Base-by-base conservation (phyloP, 371 early-diverging fungal species). In the Apophysomyces trapeziformis region DNA sequence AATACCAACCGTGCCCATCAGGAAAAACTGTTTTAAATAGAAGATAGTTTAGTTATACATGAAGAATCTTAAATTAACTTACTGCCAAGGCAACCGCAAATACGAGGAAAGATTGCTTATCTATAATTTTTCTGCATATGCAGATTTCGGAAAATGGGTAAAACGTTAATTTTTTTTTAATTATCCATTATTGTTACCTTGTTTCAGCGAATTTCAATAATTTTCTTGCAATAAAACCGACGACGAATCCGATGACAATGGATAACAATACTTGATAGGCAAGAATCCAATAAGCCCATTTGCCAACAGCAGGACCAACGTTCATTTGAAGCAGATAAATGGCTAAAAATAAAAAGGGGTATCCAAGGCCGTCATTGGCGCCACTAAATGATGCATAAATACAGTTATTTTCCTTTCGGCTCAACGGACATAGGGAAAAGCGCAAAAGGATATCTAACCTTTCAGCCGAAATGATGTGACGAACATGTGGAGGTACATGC, bases 381-480 rank as follows among this genome's bases (percentile, higher is more conserved):
- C 86, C 92, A 69, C 90, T 88, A 59, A 54, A 14, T 2, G 2
- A 26, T 26, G 32, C 32, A 26, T 26, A 3, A 26, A 26, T 26
- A 26, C 32, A 26, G 32, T 26, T 26, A 26, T 26, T 26, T 26
- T 26, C 2, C 32, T 26, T 26, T 26, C 32, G 32, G 32, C 3
- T 26, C 32, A 26, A 26, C 32, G 32, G 32, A 26, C 32, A 26
- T 26, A 26, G 32, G 32, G 32, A 41, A 16, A 67, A 1, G 21
- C 11, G 13, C 32, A 26, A 36, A 38, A 59, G 16, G 21, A 38
- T 26, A n/a, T 26, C 39, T 58, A 72, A 82, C 80, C 82, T 87
- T 72, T 99, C 99, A 12, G 93, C 93, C 0, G 93, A 85, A 16
- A 99, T 75, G 7, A 98, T 75, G 61, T 93, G 74, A 35, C 98